Base-by-base conservation (phyloP, 2,329 filamentous ascomycete genomes). In the Sporothrix brasiliensis region DNA sequence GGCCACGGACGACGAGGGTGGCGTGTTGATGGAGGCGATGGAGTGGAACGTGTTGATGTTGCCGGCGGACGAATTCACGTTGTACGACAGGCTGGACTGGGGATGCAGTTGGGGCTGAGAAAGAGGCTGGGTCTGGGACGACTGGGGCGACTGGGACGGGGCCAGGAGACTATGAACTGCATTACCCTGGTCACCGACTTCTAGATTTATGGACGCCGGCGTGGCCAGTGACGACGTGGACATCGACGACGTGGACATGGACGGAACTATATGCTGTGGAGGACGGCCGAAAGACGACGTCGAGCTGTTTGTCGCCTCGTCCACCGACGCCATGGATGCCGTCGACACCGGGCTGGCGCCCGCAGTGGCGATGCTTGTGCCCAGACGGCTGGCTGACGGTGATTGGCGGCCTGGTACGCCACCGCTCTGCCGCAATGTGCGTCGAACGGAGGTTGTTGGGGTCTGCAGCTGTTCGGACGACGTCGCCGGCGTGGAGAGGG, bases 361-460 rank as follows among this genome's bases (percentile, higher is more conserved):
- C 14, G n/a, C 11, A 10, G 58, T 19, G 14, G 21, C 58, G 39
- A 63, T 11, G 39, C 58, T 44, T 24, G n/a, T 21, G 11, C 19
- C n/a, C 3, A 34, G 19, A n/a, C 54, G 54, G n/a, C 19, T n/a
- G 10, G 30, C 16, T 19, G 34, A 58, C 39, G 54, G 54, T 21
- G 54, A 58, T 19, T 47, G 61, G 9, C 30, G 61, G 14, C 19
- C 24, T 50, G 50, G 44, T 21, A 21, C 11, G 19, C 3, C 41
- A 41, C 60, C 41, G 14, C 50, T 65, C 21, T 65, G 44, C 41
- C 61, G 44, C 27, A 63, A 21, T 47, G 61, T 65, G 44, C 61
- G 61, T 50, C 61, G 61, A 30, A 14, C 61, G 41, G 61, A 50
- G 44, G 61, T 63, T 63, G 30, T 58, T 58, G 54, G 52, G 10